Evolutionary conservation across 208 protist genomes (phyloP), one percentile per base, ranked within the genome.

Genomic region (Strigomonas culicis): DNA sequence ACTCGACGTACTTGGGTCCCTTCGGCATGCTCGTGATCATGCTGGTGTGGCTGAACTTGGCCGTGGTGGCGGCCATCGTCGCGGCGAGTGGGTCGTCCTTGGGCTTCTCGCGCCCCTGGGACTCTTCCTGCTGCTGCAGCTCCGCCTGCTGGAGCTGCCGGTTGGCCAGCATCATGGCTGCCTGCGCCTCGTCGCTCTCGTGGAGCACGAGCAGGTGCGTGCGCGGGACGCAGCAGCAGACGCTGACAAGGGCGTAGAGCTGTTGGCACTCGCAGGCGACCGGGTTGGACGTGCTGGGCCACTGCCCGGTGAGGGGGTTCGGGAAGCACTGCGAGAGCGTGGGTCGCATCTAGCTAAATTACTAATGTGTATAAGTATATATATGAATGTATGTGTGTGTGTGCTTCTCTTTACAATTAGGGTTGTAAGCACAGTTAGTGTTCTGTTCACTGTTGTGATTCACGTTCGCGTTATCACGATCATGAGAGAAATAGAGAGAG

Each of bases 171-270:
- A 90, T 73, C 59, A 83, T 79, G 70, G 78, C 82, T n/a, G 52
- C 84, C 55, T 60, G 67, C 17, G 55, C 56, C 34, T 64, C 50
- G 27, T 75, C 55, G 19, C 73, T 66, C 30, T 95, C 84, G 49
- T 90, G 80, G 30, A 93, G 71, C 11, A 95, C 84, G 50, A 95
- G 81, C 30, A 93, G 76, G 56, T 95, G 90, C 0, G 86, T 74
- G 24, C 76, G 72, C 27, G 86, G 85, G 11, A 93, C 63, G 52
- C 86, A 95, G 77, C 90, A 93, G 75, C 86, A 92, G 24, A 93
- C 63, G 31, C 75, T 83, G 22, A 93, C 90, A 0, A 95, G 83
- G 13, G 77, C 78, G 69, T 95, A 95, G 21, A 95, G 72, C 73
- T 95, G 86, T 24, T 78, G 79, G 60, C 84, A 92, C 63, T 95